Evolutionary conservation across 345 rosid genomes (phyloP).

Genomic region (Citrus inodora): DNA sequence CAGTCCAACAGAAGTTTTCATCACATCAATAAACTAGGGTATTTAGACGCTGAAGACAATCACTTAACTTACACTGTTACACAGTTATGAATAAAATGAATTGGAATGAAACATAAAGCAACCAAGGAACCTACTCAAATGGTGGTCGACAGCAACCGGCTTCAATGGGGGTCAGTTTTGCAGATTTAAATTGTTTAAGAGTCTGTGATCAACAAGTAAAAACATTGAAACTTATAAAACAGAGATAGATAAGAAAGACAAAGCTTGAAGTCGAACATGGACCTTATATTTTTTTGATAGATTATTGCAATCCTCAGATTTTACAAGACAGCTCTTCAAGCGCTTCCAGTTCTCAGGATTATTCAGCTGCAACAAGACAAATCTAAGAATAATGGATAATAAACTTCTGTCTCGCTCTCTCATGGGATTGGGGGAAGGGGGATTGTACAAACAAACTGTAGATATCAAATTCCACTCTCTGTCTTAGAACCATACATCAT

Average conservation of each 20-base stretch:
- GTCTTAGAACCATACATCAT: not conserved
- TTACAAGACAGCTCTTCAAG: constrained; percentile 89
- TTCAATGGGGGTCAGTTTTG: constrained; percentile 77
- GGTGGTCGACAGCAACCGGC: constrained; percentile 97
- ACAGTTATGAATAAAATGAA: not conserved
- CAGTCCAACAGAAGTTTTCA: not conserved
- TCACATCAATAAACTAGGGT: not conserved
- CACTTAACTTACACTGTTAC: not conserved
- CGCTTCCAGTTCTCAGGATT: constrained; percentile 65
- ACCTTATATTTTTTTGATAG: constrained; percentile 77
- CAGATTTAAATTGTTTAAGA: constrained; percentile 60
- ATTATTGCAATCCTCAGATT: constrained; percentile 66
- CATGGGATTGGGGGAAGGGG: not conserved
- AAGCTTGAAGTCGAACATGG: not conserved
- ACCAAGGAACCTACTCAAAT: constrained; percentile 52
- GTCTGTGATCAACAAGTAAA: constrained; percentile 42
- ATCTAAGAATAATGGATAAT: not conserved
- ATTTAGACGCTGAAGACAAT: not conserved
- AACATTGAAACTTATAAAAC: constrained; percentile 9
- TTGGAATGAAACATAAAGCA: not conserved
- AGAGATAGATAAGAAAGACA: constrained; percentile 9
- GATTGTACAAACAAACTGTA: not conserved
- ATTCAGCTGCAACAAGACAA: constrained; percentile 53
- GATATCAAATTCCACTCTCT: not conserved
- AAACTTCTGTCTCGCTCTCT: not conserved